Conservation (phyloP, 805 yeast genomes). For the Ogataea minuta region DNA sequence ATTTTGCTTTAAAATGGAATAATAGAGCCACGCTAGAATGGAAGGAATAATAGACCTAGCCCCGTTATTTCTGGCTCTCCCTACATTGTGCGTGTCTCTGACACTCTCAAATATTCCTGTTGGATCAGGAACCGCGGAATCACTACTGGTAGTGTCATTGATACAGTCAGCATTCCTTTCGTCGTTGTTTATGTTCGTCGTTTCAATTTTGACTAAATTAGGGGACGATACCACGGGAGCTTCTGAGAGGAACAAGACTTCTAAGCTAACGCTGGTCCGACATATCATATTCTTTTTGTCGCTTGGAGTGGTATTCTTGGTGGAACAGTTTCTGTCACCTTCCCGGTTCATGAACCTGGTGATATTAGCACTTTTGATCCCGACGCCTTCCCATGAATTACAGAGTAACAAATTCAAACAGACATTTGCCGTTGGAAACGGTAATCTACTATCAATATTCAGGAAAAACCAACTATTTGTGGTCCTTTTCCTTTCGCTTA, state of each 20-base stretch:
- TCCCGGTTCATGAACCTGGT: slow-evolving; percentile 27
- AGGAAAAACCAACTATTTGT: slow-evolving; percentile 21
- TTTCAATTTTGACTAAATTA: slow-evolving; percentile 3
- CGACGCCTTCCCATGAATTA: slow-evolving; percentile 5
- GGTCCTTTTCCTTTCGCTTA: slow-evolving; percentile 15
- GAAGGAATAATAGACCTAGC: slow-evolving; percentile 27
- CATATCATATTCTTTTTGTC: slow-evolving; percentile 13
- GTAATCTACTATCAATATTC: slow-evolving; percentile 4
- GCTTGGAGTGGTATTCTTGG: slow-evolving; percentile 21
- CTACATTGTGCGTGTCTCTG: slow-evolving; percentile 33
- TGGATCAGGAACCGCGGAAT: background rate
- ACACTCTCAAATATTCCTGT: slow-evolving; percentile 20
- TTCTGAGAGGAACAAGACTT: background rate
- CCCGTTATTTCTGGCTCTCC: slow-evolving; percentile 35
- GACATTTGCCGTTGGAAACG: slow-evolving; percentile 17
- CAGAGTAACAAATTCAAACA: slow-evolving; percentile 23
- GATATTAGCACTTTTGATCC: slow-evolving; percentile 21
- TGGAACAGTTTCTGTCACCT: slow-evolving; percentile 28
- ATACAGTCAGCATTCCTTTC: slow-evolving; percentile 27
- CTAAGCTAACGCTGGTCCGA: background rate
- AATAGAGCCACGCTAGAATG: slow-evolving; percentile 5
- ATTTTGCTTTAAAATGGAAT: slow-evolving; percentile 4
- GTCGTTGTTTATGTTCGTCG: slow-evolving; percentile 19
- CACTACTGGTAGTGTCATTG: slow-evolving; percentile 10
- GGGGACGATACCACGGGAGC: background rate